Conservation (phyloP, 805 yeast genomes). For the Kurtzmaniella cleridarum region DNA sequence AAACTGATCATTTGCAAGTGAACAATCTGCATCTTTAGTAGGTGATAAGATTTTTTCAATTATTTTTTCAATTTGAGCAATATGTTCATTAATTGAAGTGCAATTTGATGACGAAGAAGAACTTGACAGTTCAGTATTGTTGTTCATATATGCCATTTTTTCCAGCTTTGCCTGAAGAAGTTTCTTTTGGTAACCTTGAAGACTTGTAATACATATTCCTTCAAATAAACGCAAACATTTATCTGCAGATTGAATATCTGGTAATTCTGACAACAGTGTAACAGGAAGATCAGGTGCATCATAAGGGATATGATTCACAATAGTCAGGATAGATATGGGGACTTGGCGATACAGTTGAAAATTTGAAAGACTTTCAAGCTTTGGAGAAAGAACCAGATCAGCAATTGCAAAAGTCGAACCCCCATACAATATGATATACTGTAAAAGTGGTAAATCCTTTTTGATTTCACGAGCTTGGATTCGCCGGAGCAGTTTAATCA, state of each 20-base stretch:
- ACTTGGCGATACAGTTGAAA: conserved; percentile 21
- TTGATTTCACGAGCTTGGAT: conserved; percentile 14
- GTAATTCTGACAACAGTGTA: conserved; percentile 25
- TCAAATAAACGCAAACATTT: conserved; percentile 26
- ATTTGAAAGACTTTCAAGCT: conserved; percentile 22
- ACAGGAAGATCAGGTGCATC: conserved; percentile 30
- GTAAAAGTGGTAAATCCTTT: conserved; percentile 24
- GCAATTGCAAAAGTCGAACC: conserved; percentile 33
- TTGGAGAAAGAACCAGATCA: conserved; percentile 24
- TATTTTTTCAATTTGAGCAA: conserved; percentile 12
- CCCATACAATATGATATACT: conserved; percentile 27
- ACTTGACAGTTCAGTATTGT: conserved; percentile 14
- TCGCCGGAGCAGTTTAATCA: conserved; percentile 27
- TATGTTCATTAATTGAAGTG: background rate
- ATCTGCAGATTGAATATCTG: conserved; percentile 16
- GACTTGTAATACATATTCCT: conserved; percentile 19
- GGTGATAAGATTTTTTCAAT: conserved; percentile 14
- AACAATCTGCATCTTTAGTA: conserved; percentile 20
- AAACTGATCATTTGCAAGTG: conserved; percentile 12
- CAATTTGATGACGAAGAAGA: conserved; percentile 12
- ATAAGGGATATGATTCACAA: conserved; percentile 38
- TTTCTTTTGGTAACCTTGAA: conserved; percentile 35
- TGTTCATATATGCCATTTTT: conserved; percentile 16
- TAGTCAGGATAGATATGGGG: conserved; percentile 20
- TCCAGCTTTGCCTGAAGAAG: conserved; percentile 22